Conservation (phyloP, 192 early-diverging fungal genomes). For the Piromyces finnis region DNA sequence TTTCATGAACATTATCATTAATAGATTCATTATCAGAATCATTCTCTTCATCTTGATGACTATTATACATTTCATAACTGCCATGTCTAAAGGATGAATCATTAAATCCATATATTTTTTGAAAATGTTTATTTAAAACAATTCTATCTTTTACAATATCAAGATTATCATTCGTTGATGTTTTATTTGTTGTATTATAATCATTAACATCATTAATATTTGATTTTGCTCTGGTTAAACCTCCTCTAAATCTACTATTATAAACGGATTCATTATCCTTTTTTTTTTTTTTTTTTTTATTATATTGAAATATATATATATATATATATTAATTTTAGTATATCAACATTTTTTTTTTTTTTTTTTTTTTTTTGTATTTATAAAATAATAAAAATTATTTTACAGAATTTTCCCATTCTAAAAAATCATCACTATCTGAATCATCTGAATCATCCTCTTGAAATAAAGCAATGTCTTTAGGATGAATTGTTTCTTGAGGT, state of each 20-base stretch:
- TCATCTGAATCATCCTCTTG: neutral
- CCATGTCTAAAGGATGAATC: neutral
- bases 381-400: no score
- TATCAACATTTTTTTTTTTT: no score
- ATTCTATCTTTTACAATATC: neutral
- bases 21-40: neutral
- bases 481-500: neutral
- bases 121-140: neutral
- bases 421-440: neutral
- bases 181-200: neutral
- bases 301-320: neutral
- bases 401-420: neutral
- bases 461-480: neutral
- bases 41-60: neutral
- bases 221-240: neutral
- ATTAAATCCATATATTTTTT: neutral
- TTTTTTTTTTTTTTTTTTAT: neutral
- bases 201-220: neutral
- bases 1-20: neutral
- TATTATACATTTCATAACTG: neutral
- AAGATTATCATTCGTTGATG: neutral
- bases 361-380: no score
- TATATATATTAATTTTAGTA: neutral
- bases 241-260: neutral
- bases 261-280: neutral